phyloP scores from a whole-genome alignment of 2,329 filamentous ascomycete species.

The Rhinocladiella mackenziei region DNA sequence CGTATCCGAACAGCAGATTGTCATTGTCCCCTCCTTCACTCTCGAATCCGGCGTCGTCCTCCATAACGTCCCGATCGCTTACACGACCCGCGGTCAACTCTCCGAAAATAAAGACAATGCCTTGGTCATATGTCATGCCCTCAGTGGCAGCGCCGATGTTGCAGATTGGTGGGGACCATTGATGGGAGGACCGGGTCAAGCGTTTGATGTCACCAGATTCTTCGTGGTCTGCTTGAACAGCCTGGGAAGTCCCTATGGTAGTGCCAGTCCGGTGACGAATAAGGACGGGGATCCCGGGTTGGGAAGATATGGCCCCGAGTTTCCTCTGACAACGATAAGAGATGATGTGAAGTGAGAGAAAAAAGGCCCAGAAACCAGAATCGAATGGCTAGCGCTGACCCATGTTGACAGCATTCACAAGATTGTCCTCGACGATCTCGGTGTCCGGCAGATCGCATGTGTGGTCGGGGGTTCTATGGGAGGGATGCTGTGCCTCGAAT shows the following conservation, averaged over 20 bases:
- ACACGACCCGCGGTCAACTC: constrained; percentile 59
- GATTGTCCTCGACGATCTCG: constrained; percentile 51
- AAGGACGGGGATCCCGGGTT: constrained; percentile 73
- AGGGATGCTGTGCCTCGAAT: constrained; percentile 56
- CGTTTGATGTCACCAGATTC: constrained; percentile 52
- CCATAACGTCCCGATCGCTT: constrained; percentile 66
- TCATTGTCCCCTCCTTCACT: constrained; percentile 80
- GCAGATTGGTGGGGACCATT: constrained; percentile 56
- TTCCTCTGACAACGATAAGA: constrained; percentile 88
- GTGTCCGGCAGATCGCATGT: constrained; percentile 51
- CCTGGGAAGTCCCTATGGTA: constrained; percentile 54
- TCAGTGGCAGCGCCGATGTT: constrained; percentile 54
- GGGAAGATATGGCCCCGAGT: constrained; percentile 87
- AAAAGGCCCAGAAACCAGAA: too few species aligned
- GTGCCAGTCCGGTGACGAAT: constrained; percentile 61
- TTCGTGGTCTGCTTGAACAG: constrained; percentile 54
- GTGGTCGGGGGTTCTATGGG: constrained; percentile 58
- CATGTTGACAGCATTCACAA: constrained; percentile 47
- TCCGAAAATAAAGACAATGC: constrained; percentile 57
- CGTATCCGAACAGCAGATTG: constrained; percentile 84
- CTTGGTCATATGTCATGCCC: constrained; percentile 57
- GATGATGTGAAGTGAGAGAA: constrained; percentile 83
- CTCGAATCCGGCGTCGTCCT: constrained; percentile 88
- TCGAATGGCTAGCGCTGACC: constrained; percentile 13
- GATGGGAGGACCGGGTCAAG: constrained; percentile 50